phyloP scores from a whole-genome alignment of 352 stramenopile genomes.

The Pythium pyrilobum region DNA sequence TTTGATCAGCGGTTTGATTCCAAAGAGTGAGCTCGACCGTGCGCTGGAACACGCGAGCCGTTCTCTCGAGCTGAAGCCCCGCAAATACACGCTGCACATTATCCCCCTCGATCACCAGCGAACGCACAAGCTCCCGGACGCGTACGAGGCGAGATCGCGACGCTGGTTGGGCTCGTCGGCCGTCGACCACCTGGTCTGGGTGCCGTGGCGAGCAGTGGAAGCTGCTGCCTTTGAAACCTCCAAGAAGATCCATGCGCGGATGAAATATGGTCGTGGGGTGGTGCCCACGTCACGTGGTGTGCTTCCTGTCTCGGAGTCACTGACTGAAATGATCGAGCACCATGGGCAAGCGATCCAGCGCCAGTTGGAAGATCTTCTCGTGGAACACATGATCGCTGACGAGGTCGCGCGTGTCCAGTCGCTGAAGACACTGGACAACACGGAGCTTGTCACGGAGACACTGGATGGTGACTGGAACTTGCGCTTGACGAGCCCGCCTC shows the following conservation, averaged over 20 bases:
- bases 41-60: not conserved
- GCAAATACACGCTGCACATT: constrained; percentile 7
- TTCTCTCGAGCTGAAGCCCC: not conserved
- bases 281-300: not conserved
- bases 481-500: not conserved
- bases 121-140: not conserved
- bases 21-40: not conserved
- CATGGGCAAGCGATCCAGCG: not conserved
- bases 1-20: not conserved
- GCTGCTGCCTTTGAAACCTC: not conserved
- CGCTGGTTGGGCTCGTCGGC: not conserved
- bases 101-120: constrained; percentile 4
- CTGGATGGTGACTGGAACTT: constrained; percentile 5
- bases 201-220: constrained; percentile 8
- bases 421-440: not conserved
- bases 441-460: not conserved
- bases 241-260: not conserved
- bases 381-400: not conserved
- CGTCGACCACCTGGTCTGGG: constrained; percentile 16
- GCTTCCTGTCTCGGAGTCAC: not conserved
- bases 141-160: not conserved
- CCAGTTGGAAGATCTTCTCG: not conserved
- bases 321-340: not conserved
- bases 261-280: not conserved
- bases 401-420: not conserved